Evolutionary conservation across 2,329 filamentous ascomycete species (phyloP), one percentile per base, ranked within the genome.

Genomic region (Fusarium sp.): DNA sequence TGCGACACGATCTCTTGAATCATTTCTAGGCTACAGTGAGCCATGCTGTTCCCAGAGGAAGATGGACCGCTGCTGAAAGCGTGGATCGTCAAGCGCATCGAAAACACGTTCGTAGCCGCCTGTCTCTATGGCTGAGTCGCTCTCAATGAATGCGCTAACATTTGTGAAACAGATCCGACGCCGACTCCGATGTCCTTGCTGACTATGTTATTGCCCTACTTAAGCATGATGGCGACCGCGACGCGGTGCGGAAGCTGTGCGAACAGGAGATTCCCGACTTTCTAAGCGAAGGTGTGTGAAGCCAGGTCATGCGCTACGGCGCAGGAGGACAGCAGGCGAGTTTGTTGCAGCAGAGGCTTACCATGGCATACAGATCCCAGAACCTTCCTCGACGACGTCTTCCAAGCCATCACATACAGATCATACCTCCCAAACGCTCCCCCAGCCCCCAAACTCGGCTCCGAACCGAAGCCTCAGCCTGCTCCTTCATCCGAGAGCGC

Each of bases 131-230:
- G 57, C 17, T 37, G 25, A 54, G n/a, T 35, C 63, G 64, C 35
- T 58, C 33, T 45, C 69, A 58, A 47, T 40, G 45, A 32, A 33
- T 59, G 37, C 20, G 61, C 69, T 74, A 50, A 79, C 68, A 50
- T 30, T n/a, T 14, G 22, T 30, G 22, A 62, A 75, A 56, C 72
- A 94, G 93, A 63, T 94, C 93, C 32, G 93, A 95, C 78, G 93
- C 93, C 60, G 94, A 97, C 80, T 90, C 92, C 35, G 94, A 95
- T 78, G 93, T 96, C 6, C 90, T 97, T 4, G 94, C 93, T 56
- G 94, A 97, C 77, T 97, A 95, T 80, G 92, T 96, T n/a, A 87
- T 95, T 70, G 94, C 93, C 8, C 88, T 97, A 22, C 84, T 96
- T 54, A 89, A 90, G 72, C 91, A 93, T 70, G 92, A 95, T 73